Conservation (phyloP, 75 land plant genomes). For the Pseudotsuga menziesii region DNA sequence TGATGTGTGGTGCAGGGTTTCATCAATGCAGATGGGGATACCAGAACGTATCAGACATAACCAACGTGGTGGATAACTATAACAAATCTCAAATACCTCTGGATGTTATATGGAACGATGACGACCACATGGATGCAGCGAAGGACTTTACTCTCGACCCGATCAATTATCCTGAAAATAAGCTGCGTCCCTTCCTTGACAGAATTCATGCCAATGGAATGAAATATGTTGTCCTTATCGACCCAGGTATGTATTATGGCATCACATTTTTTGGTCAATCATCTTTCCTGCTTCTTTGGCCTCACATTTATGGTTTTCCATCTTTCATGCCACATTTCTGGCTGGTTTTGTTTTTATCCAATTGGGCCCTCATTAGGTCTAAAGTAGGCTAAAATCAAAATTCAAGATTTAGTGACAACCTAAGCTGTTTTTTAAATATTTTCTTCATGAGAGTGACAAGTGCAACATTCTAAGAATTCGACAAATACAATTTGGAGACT, state of each 20-base stretch:
- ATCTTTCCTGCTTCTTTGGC: no score
- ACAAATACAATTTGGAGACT: no score
- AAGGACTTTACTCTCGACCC: slow-evolving; percentile 89
- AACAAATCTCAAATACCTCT: slow-evolving; percentile 64
- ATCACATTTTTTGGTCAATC: no score
- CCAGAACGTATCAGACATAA: slow-evolving; percentile 58
- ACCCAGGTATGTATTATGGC: slow-evolving; percentile 28
- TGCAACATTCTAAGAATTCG: no score
- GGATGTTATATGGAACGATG: slow-evolving; percentile 88
- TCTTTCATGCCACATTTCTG: no score
- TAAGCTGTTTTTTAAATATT: no score
- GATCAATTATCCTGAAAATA: slow-evolving; percentile 51
- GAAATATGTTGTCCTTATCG: slow-evolving; percentile 39
- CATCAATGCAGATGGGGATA: slow-evolving; percentile 93
- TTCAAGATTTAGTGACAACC: no score
- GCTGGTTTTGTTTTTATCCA: no score
- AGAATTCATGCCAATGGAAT: slow-evolving; percentile 54
- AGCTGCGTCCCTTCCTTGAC: slow-evolving; percentile 59
- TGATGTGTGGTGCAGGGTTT: slow-evolving; percentile 49
- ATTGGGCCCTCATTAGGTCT: no score
- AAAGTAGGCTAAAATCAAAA: no score
- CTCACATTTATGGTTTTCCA: no score
- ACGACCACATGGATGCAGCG: slow-evolving; percentile 79
- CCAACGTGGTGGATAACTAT: slow-evolving; percentile 66
- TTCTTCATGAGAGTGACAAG: no score